Percentiles rank a stretch among this genome's conserved stretches.
These are phyloP conservation scores for Cucurbita argyrosperma DNA, from an alignment of 306 rosid species.

Conservation along the genomic window DNA sequence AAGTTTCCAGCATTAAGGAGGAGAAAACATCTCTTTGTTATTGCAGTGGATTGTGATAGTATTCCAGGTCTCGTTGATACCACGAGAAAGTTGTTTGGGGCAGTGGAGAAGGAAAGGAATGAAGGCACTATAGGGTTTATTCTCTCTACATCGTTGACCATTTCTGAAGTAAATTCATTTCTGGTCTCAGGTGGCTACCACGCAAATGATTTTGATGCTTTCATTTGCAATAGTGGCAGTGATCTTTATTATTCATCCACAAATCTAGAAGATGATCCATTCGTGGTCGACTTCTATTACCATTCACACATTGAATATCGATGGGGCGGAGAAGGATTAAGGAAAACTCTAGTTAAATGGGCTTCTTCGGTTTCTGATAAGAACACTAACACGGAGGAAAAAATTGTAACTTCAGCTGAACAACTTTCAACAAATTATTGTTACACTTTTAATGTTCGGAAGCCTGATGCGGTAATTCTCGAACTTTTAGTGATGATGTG, in stretches of 20 bases:
- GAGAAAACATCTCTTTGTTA: conserved; percentile 66
- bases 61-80: conserved; percentile 45
- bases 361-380: conserved; percentile 47
- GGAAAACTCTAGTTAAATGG: conserved; percentile 91
- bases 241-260: conserved; percentile 89
- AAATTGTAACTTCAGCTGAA: conserved; percentile 53
- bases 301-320: conserved; percentile 94
- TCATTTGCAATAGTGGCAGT: conserved; percentile 95
- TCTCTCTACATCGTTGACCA: conserved; percentile 72
- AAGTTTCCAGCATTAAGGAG: conserved; percentile 90
- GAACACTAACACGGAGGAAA: conserved; percentile 33
- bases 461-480: conserved; percentile 52
- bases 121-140: conserved; percentile 92
- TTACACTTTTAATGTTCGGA: conserved; percentile 65
- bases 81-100: conserved; percentile 53
- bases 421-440: conserved; percentile 90
- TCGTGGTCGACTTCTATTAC: conserved; percentile 89
- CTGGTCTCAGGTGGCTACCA: conserved; percentile 58
- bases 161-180: conserved; percentile 76
- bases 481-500: conserved; percentile 1
- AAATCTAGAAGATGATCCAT: conserved; percentile 58
- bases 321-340: conserved; percentile 99
- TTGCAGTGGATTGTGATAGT: conserved; percentile 77
- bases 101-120: conserved; percentile 54
- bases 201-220: conserved; percentile 88